A percentile compares a stretch with the other conserved stretches of the same genome.
Evolutionary conservation across 805 yeast species (phyloP).

Genomic region (Metschnikowia kofuensis): DNA sequence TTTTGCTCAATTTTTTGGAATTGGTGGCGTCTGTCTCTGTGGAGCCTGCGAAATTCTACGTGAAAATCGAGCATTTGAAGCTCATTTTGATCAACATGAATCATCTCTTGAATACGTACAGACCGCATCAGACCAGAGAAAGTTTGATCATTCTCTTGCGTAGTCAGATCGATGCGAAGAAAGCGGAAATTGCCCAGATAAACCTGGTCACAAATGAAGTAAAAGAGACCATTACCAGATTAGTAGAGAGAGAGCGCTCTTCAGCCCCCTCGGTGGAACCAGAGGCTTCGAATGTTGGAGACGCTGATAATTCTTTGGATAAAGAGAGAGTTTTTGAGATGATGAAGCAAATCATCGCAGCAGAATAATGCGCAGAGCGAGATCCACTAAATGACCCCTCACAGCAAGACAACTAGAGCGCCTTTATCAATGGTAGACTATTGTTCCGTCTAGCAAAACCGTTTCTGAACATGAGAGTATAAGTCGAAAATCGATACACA

Average conservation of each 20-base stretch:
- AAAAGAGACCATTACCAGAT: constrained; percentile 31
- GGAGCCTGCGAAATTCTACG: constrained; percentile 59
- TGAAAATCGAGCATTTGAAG: constrained; percentile 75
- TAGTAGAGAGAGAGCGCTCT: constrained; percentile 8
- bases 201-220: constrained; percentile 40
- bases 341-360: neutral
- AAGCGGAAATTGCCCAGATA: constrained; percentile 48
- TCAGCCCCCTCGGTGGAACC: neutral
- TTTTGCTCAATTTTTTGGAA: constrained; percentile 77
- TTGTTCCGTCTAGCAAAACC: too few relatives aligned
- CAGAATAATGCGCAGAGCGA: neutral
- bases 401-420: too few relatives aligned
- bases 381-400: too few relatives aligned
- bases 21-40: constrained; percentile 73
- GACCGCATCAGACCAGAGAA: constrained; percentile 95
- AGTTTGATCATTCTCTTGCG: constrained; percentile 71
- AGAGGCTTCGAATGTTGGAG: neutral
- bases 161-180: constrained; percentile 65
- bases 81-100: constrained; percentile 84
- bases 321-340: neutral
- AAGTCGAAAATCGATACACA: too few relatives aligned
- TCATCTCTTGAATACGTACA: constrained; percentile 84
- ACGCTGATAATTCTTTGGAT: neutral
- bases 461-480: too few relatives aligned
- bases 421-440: too few relatives aligned